A percentile compares a stretch with the other conserved stretches of the same genome.
Conservation (phyloP, 352 stramenopile genomes). For the Phytophthora fragariaefolia region DNA sequence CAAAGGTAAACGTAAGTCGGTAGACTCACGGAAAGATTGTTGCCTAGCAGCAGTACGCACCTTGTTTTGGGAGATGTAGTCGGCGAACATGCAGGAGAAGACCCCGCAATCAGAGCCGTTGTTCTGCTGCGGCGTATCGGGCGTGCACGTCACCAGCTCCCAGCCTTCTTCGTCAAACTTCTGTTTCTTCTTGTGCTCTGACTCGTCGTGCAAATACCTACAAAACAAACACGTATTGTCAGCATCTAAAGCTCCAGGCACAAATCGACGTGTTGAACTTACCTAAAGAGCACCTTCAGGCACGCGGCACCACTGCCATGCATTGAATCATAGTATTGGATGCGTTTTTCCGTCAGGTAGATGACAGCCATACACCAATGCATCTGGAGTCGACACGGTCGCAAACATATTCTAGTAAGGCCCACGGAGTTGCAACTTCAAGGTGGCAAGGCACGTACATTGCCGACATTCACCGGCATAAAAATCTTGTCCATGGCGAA, state of each 20-base stretch:
- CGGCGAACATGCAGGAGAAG: conserved; percentile 89
- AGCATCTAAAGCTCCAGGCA: not conserved
- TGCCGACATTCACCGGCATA: conserved; percentile 86
- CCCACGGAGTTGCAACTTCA: not conserved
- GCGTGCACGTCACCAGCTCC: conserved; percentile 63
- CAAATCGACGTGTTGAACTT: not conserved
- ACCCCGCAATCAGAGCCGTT: conserved; percentile 88
- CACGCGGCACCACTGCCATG: conserved; percentile 68
- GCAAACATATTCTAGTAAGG: not conserved
- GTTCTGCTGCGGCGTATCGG: conserved; percentile 77
- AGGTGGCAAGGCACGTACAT: conserved; percentile 47
- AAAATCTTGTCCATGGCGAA: conserved; percentile 93
- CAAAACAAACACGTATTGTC: not conserved
- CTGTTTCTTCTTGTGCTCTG: conserved; percentile 85
- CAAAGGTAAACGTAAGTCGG: too few relatives aligned
- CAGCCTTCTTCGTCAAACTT: conserved; percentile 67
- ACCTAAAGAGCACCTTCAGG: conserved; percentile 75
- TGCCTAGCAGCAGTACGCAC: conserved; percentile 34
- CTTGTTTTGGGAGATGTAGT: conserved; percentile 74
- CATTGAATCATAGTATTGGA: conserved; percentile 92
- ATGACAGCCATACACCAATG: conserved; percentile 90
- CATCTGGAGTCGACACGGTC: conserved; percentile 46
- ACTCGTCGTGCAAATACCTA: conserved; percentile 87
- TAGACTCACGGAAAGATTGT: not conserved
- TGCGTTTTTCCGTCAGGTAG: conserved; percentile 89